Evolutionary conservation across 768 basidiomycete genomes (phyloP).

Genomic region (Phylloporus arenicola): DNA sequence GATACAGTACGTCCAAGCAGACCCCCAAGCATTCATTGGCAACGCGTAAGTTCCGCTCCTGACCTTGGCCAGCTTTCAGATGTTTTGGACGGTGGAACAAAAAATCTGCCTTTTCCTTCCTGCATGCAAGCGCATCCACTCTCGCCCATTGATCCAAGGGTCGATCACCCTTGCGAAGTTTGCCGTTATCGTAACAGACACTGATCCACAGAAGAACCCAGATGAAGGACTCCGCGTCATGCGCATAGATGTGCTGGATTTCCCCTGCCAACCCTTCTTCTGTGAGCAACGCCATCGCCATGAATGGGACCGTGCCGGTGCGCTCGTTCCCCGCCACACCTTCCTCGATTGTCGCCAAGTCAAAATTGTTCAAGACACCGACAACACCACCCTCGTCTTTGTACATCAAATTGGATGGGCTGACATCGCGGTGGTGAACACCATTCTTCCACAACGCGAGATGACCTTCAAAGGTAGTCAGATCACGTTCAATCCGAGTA

Average conservation of each 20-base stretch:
- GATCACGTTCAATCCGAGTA: background rate
- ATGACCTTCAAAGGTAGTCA: slow-evolving; percentile 1
- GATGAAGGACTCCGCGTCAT: too few species aligned
- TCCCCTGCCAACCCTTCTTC: background rate
- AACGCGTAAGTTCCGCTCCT: too few species aligned
- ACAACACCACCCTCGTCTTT: background rate
- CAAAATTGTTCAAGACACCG: slow-evolving; percentile 24
- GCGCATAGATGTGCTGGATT: background rate
- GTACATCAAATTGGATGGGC: slow-evolving; percentile 1
- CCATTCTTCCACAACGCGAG: slow-evolving; percentile 2
- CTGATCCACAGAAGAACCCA: too few species aligned
- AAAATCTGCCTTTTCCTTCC: too few species aligned
- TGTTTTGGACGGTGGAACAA: too few species aligned
- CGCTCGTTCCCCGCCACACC: slow-evolving; percentile 7
- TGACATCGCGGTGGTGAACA: background rate
- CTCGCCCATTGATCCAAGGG: too few species aligned
- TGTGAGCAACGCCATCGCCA: slow-evolving; percentile 23
- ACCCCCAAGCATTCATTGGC: too few species aligned
- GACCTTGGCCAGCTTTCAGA: too few species aligned
- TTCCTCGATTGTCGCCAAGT: slow-evolving; percentile 18
- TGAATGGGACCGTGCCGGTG: slow-evolving; percentile 32
- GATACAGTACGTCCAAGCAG: too few species aligned
- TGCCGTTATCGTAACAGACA: too few species aligned
- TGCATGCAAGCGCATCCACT: too few species aligned
- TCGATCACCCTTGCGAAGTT: too few species aligned